Base-by-base conservation (phyloP, 2,329 filamentous ascomycete genomes). In the Claviceps citrina region DNA sequence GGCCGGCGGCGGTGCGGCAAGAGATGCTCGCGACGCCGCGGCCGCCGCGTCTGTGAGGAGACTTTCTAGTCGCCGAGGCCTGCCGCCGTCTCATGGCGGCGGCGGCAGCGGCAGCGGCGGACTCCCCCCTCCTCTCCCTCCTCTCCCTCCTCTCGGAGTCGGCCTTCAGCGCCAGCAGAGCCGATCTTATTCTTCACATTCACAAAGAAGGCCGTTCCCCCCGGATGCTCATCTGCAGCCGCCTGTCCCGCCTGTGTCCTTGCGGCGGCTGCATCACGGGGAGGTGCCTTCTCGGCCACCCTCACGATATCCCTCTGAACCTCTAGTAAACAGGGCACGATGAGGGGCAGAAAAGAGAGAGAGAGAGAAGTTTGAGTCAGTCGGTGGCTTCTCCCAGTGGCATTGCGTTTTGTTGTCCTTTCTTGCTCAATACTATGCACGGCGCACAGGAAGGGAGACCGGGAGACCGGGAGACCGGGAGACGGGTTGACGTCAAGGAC, bases 311-410 rank as follows among this genome's bases (percentile, higher is more conserved):
- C 50, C 48, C 12, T 42, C 47, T 7, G 56, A 56, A 38, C 56
- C 56, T 28, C 44, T 59, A 18, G 56, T 59, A 16, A 53, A 54
- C 33, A 51, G 49, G 7, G 57, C 56, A 12, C 45, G 47, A 34
- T 52, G 36, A 37, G 15, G 4, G 22, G 22, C n/a, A n/a, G n/a
- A n/a, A n/a, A n/a, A n/a, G n/a, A n/a, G n/a, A n/a, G n/a, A n/a
- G n/a, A n/a, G n/a, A n/a, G n/a, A n/a, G n/a, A n/a, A n/a, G n/a
- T n/a, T n/a, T n/a, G n/a, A n/a, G n/a, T n/a, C n/a, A n/a, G n/a
- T n/a, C n/a, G n/a, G n/a, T n/a, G n/a, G n/a, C n/a, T n/a, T n/a
- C n/a, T n/a, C n/a, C n/a, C n/a, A n/a, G n/a, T n/a, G n/a, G n/a
- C n/a, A n/a, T n/a, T n/a, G n/a, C n/a, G n/a, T n/a, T n/a, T n/a